Percentiles rank a stretch among this genome's conserved stretches.
Conservation (phyloP, 768 basidiomycete genomes). For the Mrakia frigida region DNA sequence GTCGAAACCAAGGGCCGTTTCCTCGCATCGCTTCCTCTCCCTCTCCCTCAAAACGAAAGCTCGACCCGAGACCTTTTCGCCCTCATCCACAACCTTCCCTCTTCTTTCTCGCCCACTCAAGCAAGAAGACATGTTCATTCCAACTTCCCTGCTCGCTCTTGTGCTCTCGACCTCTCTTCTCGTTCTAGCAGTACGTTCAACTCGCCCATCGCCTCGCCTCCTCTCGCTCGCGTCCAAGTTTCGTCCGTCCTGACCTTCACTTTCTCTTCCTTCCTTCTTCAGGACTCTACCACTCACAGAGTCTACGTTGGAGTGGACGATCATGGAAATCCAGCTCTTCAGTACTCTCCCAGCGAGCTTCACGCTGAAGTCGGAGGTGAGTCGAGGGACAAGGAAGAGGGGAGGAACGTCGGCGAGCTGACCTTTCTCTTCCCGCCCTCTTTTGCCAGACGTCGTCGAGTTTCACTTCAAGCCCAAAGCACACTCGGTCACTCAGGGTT, state of each 20-base stretch:
- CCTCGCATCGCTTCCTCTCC: not conserved
- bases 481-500: not conserved
- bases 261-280: not conserved
- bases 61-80: not conserved
- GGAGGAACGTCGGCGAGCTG: not conserved
- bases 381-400: not conserved
- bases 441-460: not conserved
- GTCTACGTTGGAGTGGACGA: slow-evolving; percentile 11
- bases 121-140: not conserved
- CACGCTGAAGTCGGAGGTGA: slow-evolving; percentile 11
- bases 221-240: too few species aligned
- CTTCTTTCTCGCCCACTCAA: not conserved
- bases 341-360: not conserved
- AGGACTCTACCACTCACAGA: not conserved
- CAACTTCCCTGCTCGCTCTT: not conserved
- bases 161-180: not conserved
- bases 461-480: slow-evolving; percentile 2
- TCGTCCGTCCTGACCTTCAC: not conserved
- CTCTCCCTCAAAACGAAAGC: too few species aligned
- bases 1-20: not conserved
- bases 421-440: not conserved
- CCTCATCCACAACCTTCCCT: not conserved
- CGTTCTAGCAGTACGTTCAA: not conserved
- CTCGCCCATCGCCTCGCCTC: not conserved
- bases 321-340: not conserved